Base-by-base conservation (phyloP, 495 filamentous ascomycete genomes). In the Xylaria curta region DNA sequence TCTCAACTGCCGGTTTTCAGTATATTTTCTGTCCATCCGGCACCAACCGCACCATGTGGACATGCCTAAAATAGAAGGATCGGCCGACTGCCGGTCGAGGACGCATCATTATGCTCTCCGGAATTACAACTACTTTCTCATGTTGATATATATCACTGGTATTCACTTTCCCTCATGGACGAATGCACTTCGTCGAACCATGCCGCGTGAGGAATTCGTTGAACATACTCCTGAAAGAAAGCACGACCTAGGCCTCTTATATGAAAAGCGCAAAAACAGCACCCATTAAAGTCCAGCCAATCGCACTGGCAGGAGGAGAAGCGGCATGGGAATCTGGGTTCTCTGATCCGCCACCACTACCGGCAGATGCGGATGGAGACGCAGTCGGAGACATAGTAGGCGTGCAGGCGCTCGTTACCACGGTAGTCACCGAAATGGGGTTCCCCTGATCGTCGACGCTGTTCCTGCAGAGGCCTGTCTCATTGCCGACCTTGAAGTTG, bases 1-100 rank as follows among this genome's bases (percentile, higher is more conserved):
- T 38, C 54, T 38, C 53, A 58, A 58, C 28, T 58, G 53, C 26
- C 54, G 54, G 33, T 36, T 36, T 59, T 59, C 54, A 31, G 26
- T 59, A 36, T 28, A 21, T 26, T 26, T 56, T 31, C 6, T n/a
- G 17, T 2, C 33, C 60, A 62, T 31, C 38, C 59, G 36, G 59
- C 33, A 61, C 33, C 59, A 8, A 36, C 17, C 8, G 12, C 58
- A 2, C 31, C 58, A 60, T 38, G 33, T 60, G 58, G 58, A 13
- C 31, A 38, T 38, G 0, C 33, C 33, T 19, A n/a, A 60, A 60
- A 60, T 60, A 60, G 17, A n/a, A 60, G 10, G 33, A 56, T 56
- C 24, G 53, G 12, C 53, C 53, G 26, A 31, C 26, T 56, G 3
- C 53, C 53, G 26, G 26, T 56, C 26, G 15, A 56, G 53, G 53